Base-by-base conservation (phyloP, 2,329 filamentous ascomycete genomes). In the Sarocladiaceae sp. region DNA sequence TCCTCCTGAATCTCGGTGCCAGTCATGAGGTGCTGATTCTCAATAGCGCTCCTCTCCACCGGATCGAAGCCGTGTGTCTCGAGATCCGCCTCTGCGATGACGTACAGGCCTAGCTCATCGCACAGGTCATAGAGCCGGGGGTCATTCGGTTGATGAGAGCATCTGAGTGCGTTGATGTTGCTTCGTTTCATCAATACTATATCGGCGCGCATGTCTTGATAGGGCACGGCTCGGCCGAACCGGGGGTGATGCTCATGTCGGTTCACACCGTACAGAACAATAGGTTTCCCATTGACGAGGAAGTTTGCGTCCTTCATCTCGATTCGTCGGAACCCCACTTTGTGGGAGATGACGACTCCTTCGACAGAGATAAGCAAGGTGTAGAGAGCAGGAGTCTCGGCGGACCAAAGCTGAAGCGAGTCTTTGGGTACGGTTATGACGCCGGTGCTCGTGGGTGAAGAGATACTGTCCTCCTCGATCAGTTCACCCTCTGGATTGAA, bases 101-200 rank as follows among this genome's bases (percentile, higher is more conserved):
- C 70, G 73, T 80, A 87, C 22, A 87, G 72, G 1, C 84, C 84
- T 13, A 86, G 68, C 56, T 84, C 77, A 51, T 87, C 82, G 1
- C 80, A 76, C 0, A 87, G 68, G 28, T 84, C 80, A 54, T 84
- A 85, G 0, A 87, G 62, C 8, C 75, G 67, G 1, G 76, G 72
- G 53, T 87, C 80, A 26, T 82, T 84, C 8, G 81, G 78, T 47
- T 90, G 82, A 60, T 90, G 86, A 0, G 77, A 84, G 0, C 82
- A 86, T 1, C 86, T 79, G 10, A 90, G 76, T 2, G 84, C 81
- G 55, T 90, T 90, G 62, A 90, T 78, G 57, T 87, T 87, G 65
- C 86, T 77, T 1, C 68, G 68, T 62, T 88, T 88, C 84, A 89
- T 89, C 3, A 77, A 67, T 2, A 84, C 55, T 2, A 89, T 70